A percentile compares a stretch with the other conserved stretches of the same genome.
Conservation (phyloP, 2,329 filamentous ascomycete species). For the Fusarium vanettenii region DNA sequence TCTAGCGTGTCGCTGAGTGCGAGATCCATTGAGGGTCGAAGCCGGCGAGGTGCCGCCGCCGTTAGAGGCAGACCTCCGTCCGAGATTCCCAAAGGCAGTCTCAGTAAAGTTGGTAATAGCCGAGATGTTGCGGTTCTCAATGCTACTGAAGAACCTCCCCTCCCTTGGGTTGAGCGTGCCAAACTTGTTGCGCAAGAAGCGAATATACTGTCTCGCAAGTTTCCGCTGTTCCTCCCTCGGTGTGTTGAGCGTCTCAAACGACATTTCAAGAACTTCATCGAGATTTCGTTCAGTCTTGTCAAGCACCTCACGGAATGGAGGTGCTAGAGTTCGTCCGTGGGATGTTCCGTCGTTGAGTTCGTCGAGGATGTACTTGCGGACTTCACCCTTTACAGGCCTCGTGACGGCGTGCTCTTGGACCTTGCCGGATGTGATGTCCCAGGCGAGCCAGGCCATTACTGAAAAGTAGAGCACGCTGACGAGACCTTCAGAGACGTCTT, state of each 20-base stretch:
- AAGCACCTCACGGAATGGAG: neutral
- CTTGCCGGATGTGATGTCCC: neutral
- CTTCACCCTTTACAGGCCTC: neutral
- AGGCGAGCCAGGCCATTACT: constrained; percentile 2
- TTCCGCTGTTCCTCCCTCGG: neutral
- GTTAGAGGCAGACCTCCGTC: neutral
- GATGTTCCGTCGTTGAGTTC: neutral
- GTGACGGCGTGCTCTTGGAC: neutral
- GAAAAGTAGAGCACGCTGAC: constrained; percentile 1
- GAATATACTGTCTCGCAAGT: neutral
- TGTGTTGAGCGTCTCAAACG: neutral
- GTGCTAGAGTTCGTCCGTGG: neutral
- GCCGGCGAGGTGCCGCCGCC: neutral
- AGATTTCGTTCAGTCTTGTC: neutral
- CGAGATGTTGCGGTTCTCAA: neutral
- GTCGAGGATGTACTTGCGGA: neutral
- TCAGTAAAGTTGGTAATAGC: neutral
- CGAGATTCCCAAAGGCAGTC: neutral
- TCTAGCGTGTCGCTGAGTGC: neutral
- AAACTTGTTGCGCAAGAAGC: neutral
- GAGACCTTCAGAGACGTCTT: constrained; percentile 17
- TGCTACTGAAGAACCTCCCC: neutral
- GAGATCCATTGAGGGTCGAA: neutral
- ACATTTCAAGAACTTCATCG: neutral
- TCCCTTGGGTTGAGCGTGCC: neutral